phyloP scores from a whole-genome alignment of 2,329 filamentous ascomycete genomes.

The Moelleriella libera region DNA sequence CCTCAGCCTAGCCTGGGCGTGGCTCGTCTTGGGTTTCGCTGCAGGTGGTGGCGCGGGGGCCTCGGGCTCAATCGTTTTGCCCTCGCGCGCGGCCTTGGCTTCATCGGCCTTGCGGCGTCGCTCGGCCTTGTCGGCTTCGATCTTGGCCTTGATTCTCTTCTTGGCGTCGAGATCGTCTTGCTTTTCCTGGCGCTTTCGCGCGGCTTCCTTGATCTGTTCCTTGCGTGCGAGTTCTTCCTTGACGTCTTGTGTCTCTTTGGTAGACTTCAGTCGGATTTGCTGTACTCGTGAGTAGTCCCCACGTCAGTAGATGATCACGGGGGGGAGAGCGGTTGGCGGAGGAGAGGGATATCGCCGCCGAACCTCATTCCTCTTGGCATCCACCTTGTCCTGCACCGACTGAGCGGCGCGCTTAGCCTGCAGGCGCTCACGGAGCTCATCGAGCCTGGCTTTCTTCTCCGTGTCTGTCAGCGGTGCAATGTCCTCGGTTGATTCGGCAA shows the following conservation, averaged over 20 bases:
- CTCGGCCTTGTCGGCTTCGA: conserved; percentile 87
- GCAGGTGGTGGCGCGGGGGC: conserved; percentile 30
- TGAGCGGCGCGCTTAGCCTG: conserved; percentile 58
- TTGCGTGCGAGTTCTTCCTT: conserved; percentile 84
- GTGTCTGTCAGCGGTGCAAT: conserved; percentile 83
- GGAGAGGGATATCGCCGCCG: neutral
- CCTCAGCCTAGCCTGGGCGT: conserved; percentile 69
- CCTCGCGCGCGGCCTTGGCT: conserved; percentile 76
- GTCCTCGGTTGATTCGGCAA: conserved; percentile 85
- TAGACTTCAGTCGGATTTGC: conserved; percentile 71
- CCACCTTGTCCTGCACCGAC: conserved; percentile 61
- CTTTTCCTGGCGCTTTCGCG: conserved; percentile 79
- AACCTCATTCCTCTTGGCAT: conserved; percentile 76
- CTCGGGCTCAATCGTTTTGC: conserved; percentile 36
- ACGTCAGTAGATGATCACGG: neutral
- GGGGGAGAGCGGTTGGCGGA: neutral
- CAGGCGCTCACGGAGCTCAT: conserved; percentile 58
- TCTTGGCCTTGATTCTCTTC: conserved; percentile 81
- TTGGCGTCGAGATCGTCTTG: conserved; percentile 72
- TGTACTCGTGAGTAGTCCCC: conserved; percentile 10
- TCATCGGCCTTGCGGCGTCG: conserved; percentile 72
- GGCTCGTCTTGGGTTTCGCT: conserved; percentile 51
- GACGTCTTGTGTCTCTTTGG: conserved; percentile 72
- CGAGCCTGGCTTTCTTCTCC: conserved; percentile 70
- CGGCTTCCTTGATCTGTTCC: conserved; percentile 84